Base-by-base conservation (phyloP, 176 grass and related monocot genomes). In the Bonia amplexicaulis region DNA sequence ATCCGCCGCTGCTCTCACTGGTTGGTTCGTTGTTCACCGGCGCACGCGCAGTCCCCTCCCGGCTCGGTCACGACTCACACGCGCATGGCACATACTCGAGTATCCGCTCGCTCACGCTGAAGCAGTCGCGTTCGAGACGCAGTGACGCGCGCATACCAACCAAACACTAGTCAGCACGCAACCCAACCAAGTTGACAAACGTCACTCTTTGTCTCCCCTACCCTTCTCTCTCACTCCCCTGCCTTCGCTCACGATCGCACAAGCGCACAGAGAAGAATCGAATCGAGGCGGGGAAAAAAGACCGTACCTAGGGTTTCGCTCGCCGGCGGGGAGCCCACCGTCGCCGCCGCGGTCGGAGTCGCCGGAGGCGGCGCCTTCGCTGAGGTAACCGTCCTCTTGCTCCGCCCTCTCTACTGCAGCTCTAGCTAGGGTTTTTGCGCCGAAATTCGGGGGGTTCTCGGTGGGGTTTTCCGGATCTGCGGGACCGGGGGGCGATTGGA, bases 141-240 rank as follows among this genome's bases (percentile, higher is more conserved):
- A n/a, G n/a, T n/a, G n/a, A n/a, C n/a, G n/a, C n/a, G n/a, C n/a
- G n/a, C n/a, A n/a, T n/a, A n/a, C n/a, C n/a, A n/a, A n/a, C n/a
- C n/a, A n/a, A n/a, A n/a, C n/a, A n/a, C n/a, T n/a, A n/a, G n/a
- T n/a, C n/a, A n/a, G n/a, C n/a, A n/a, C n/a, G 71, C 66, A 59
- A 47, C 77, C 64, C 79, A 87, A 52, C 37, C 79, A 65, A 84
- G 84, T 80, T 80, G 89, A 90, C 89, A 83, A 74, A 84, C 67
- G 89, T 90, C 84, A 83, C 79, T 53, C 69, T n/a, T n/a, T 63
- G 61, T 57, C 88, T 63, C 81, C 69, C 46, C 71, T 26, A 62
- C 83, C 69, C 78, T 54, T 19, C 39, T 6, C 84, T 65, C 60
- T 53, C 61, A 57, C 77, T 8, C 33, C 22, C 33, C 26, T 42